A percentile compares a stretch with the other conserved stretches of the same genome.
Evolutionary conservation across 1,284 basidiomycete species (phyloP).

Genomic region (Cutaneotrichosporon cyanovorans): DNA sequence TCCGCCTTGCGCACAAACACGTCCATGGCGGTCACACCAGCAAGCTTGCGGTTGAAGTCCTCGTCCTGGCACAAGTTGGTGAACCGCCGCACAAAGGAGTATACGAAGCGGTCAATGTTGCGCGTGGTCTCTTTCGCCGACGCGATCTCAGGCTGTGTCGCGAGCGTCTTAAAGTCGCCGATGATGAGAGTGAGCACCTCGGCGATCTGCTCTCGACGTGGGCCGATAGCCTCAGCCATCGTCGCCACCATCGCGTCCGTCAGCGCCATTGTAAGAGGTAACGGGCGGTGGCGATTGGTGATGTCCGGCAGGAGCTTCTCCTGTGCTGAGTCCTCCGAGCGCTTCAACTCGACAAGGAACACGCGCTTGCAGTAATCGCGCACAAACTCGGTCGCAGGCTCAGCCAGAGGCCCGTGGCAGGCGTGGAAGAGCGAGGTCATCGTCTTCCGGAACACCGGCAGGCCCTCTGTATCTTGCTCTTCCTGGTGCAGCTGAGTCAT

Average conservation of each 20-base stretch:
- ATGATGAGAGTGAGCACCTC: slow-evolving; percentile 59
- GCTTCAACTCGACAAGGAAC: slow-evolving; percentile 34
- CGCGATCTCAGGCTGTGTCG: slow-evolving; percentile 42
- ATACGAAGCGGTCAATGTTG: slow-evolving; percentile 51
- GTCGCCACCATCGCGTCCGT: slow-evolving; percentile 69
- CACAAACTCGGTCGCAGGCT: slow-evolving; percentile 32
- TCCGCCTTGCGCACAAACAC: slow-evolving; percentile 66
- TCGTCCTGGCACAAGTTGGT: slow-evolving; percentile 80
- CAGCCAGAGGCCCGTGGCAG: slow-evolving; percentile 19
- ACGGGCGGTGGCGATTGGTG: slow-evolving; percentile 28
- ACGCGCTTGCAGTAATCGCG: slow-evolving; percentile 31
- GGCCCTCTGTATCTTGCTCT: slow-evolving; percentile 30
- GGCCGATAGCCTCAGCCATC: slow-evolving; percentile 57
- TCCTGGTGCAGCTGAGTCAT: slow-evolving; percentile 64
- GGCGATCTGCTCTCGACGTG: slow-evolving; percentile 57
- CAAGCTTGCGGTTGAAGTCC: slow-evolving; percentile 76
- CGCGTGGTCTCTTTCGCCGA: slow-evolving; percentile 53
- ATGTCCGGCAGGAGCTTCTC: slow-evolving; percentile 23
- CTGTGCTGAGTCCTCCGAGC: slow-evolving; percentile 18
- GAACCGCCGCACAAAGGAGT: slow-evolving; percentile 72
- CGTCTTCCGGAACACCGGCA: slow-evolving; percentile 29
- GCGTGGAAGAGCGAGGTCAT: slow-evolving; percentile 37
- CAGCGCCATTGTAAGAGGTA: slow-evolving; percentile 39
- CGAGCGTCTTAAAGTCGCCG: slow-evolving; percentile 58
- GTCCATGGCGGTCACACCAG: slow-evolving; percentile 74